These are phyloP conservation scores for Leccinum incarnatum DNA, from an alignment of 768 basidiomycete species.

Conservation along the genomic window DNA sequence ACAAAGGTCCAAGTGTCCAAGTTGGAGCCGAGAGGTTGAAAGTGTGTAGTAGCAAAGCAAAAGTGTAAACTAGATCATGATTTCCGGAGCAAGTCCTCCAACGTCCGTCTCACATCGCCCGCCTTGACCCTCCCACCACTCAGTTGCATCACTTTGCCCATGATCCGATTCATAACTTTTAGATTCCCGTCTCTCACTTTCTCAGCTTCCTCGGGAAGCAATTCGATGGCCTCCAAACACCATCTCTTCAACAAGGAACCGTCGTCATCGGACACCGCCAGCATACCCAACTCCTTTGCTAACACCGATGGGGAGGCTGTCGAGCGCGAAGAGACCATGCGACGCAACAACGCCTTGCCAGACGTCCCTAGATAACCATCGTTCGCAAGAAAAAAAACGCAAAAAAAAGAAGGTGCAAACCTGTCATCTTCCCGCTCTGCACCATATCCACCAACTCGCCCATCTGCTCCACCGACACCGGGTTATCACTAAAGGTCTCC, in stretches of 20 bases:
- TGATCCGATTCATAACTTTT: conserved; percentile 61
- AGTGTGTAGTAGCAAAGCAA: neutral
- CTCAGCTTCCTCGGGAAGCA: conserved; percentile 63
- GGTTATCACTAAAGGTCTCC: conserved; percentile 55
- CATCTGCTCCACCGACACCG: conserved; percentile 61
- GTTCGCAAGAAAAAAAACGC: neutral
- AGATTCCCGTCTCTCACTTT: conserved; percentile 65
- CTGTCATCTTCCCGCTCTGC: conserved; percentile 61
- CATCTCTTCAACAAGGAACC: conserved; percentile 46
- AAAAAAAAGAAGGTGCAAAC: conserved; percentile 34
- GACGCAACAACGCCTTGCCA: conserved; percentile 72
- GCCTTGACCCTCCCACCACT: conserved; percentile 81
- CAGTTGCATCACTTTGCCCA: conserved; percentile 67
- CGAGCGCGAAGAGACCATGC: conserved; percentile 52
- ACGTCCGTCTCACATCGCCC: conserved; percentile 44
- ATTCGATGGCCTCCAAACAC: conserved; percentile 62
- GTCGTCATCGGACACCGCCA: conserved; percentile 36
- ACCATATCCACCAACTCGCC: conserved; percentile 80
- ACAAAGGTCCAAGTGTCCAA: conserved; percentile 55
- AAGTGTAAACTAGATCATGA: conserved; percentile 5
- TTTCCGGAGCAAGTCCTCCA: conserved; percentile 45
- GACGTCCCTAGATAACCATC: conserved; percentile 55
- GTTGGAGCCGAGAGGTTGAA: conserved; percentile 11
- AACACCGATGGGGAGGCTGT: conserved; percentile 40
- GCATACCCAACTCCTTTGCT: conserved; percentile 49